Conservation (phyloP, 495 filamentous ascomycete genomes). For the Viridothelium virens region DNA sequence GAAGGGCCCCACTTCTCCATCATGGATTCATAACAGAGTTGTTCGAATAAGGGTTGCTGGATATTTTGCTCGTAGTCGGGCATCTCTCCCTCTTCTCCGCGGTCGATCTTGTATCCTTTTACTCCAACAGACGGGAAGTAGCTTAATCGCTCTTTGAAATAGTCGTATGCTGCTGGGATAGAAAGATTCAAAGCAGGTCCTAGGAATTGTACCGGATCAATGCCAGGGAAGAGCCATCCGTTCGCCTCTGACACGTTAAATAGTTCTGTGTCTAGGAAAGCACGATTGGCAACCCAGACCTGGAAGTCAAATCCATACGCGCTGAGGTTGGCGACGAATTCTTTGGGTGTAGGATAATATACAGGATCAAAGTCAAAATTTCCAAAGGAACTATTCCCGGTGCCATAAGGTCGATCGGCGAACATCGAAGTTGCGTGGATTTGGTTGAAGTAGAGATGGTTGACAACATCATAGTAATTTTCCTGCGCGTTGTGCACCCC, state of each 20-base stretch:
- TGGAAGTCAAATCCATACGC: slow-evolving; percentile 29
- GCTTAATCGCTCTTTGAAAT: slow-evolving; percentile 27
- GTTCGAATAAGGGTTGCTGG: slow-evolving; percentile 28
- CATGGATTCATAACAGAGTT: slow-evolving; percentile 31
- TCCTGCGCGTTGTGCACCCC: slow-evolving; percentile 29
- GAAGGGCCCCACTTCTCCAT: slow-evolving; percentile 27
- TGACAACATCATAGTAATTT: slow-evolving; percentile 31
- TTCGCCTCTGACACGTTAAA: slow-evolving; percentile 22
- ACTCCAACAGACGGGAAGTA: slow-evolving; percentile 30
- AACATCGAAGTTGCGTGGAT: slow-evolving; percentile 30
- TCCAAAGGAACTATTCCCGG: slow-evolving; percentile 29
- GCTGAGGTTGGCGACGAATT: slow-evolving; percentile 28
- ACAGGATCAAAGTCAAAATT: slow-evolving; percentile 34
- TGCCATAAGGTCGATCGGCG: slow-evolving; percentile 33
- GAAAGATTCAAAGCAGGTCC: slow-evolving; percentile 33
- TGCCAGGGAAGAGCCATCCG: slow-evolving; percentile 28
- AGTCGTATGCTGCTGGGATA: slow-evolving; percentile 31
- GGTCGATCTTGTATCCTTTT: slow-evolving; percentile 35
- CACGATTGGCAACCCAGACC: slow-evolving; percentile 34
- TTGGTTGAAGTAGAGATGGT: slow-evolving; percentile 28
- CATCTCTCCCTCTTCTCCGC: slow-evolving; percentile 34
- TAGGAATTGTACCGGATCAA: slow-evolving; percentile 21
- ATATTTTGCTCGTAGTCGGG: slow-evolving; percentile 33
- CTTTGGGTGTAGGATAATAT: slow-evolving; percentile 26
- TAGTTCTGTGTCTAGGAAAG: slow-evolving; percentile 25